These are phyloP conservation scores for Senecio squalidus DNA, from an alignment of 140 eudicot genomes.

Conservation along the genomic window DNA sequence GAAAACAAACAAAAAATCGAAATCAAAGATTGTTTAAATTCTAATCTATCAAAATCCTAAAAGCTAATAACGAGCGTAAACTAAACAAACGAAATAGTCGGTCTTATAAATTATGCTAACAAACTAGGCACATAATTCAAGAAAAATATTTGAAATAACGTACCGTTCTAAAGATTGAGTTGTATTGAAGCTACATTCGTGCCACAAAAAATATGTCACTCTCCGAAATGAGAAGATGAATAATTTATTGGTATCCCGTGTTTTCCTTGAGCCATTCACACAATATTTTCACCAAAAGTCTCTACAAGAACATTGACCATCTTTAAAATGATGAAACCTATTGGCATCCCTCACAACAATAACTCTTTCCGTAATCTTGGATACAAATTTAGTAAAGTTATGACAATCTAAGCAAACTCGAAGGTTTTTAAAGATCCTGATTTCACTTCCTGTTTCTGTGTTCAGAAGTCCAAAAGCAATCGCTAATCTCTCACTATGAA, in stretches of 20 bases:
- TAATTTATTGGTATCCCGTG: background rate
- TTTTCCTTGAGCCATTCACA: constrained; percentile 7
- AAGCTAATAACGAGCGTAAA: no score
- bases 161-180: background rate
- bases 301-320: constrained; percentile 90
- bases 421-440: constrained; percentile 84
- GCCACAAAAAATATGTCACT: background rate
- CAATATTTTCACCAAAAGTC: constrained; percentile 77
- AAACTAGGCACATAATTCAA: background rate
- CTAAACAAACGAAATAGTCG: no score
- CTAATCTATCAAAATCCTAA: no score
- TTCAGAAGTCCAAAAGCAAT: constrained; percentile 75
- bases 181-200: background rate
- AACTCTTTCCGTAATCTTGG: constrained; percentile 66
- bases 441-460: constrained; percentile 62
- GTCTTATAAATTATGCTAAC: no score
- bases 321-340: constrained; percentile 88
- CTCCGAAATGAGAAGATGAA: background rate
- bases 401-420: constrained; percentile 95
- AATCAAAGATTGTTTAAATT: no score
- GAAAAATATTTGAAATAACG: background rate
- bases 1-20: no score
- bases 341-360: constrained; percentile 90
- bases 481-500: constrained; percentile 93
- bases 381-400: constrained; percentile 74